phyloP scores from a whole-genome alignment of 2,329 filamentous ascomycete species.

The Colletotrichum musae region DNA sequence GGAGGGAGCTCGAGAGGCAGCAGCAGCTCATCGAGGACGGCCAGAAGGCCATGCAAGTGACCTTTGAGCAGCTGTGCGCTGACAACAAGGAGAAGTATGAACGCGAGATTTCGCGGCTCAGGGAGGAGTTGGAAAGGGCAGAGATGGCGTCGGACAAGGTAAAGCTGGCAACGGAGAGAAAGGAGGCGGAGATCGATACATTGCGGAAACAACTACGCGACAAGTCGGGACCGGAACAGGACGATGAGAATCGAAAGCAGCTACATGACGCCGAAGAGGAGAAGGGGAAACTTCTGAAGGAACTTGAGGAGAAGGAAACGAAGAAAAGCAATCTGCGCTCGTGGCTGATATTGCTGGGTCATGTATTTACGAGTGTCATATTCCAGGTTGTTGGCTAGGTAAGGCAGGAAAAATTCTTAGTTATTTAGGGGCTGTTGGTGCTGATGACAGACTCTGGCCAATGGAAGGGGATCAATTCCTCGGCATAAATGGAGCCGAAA shows the following conservation, averaged over 20 bases:
- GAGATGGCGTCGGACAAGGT: not conserved
- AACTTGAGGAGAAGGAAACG: not conserved
- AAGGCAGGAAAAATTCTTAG: not conserved
- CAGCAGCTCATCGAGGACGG: constrained; percentile 5
- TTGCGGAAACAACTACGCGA: not conserved
- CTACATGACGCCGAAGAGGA: constrained; percentile 3
- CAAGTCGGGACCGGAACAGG: constrained; percentile 1
- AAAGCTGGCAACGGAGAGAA: not conserved
- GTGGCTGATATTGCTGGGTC: not conserved
- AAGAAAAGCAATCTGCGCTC: not conserved
- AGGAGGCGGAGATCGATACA: not conserved
- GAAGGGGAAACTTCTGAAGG: not conserved
- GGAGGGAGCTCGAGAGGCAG: constrained; percentile 7
- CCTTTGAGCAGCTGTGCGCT: not conserved
- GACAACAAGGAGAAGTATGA: constrained; percentile 4
- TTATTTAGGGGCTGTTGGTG: not conserved
- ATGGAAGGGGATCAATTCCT: not conserved
- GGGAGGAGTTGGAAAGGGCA: constrained; percentile 1
- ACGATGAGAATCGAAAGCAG: not conserved
- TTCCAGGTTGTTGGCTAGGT: not conserved
- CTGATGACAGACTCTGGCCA: too few relatives aligned
- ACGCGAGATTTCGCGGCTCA: not conserved
- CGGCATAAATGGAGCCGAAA: constrained; percentile 1
- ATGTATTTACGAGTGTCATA: not conserved
- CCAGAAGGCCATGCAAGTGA: constrained; percentile 10